phyloP scores from a whole-genome alignment of 495 filamentous ascomycete genomes.

The Sporormia fimetaria region DNA sequence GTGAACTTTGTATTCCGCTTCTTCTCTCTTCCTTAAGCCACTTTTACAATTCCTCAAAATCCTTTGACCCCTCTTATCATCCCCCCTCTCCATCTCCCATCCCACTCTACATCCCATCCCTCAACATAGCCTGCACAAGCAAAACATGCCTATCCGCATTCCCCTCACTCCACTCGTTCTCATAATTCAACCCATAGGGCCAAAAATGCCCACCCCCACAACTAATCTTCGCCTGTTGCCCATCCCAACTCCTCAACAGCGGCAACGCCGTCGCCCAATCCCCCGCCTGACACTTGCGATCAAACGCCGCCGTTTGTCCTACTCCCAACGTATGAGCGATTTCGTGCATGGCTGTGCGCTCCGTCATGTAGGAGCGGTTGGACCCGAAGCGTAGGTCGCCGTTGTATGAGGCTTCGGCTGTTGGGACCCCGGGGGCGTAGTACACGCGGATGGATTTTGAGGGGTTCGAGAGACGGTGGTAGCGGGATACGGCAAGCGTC shows the following conservation, averaged over 20 bases:
- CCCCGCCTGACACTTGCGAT: slow-evolving; percentile 8
- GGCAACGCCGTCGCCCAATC: slow-evolving; percentile 16
- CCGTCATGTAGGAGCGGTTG: slow-evolving; percentile 14
- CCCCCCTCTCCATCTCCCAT: too few species aligned
- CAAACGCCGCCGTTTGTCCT: slow-evolving; percentile 16
- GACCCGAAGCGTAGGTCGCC: slow-evolving; percentile 16
- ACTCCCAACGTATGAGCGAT: slow-evolving; percentile 15
- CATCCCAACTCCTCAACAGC: slow-evolving; percentile 11
- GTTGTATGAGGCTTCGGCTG: slow-evolving; percentile 17
- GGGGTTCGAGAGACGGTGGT: not conserved
- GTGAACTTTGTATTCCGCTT: too few species aligned
- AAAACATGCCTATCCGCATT: slow-evolving; percentile 25
- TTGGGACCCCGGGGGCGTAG: slow-evolving; percentile 16
- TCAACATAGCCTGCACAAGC: slow-evolving; percentile 19
- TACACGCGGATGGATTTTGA: slow-evolving; percentile 12
- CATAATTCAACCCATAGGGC: slow-evolving; percentile 21
- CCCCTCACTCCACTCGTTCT: slow-evolving; percentile 19
- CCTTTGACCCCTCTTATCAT: too few species aligned
- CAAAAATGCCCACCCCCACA: slow-evolving; percentile 18
- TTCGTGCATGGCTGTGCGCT: slow-evolving; percentile 19
- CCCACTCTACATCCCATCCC: slow-evolving; percentile 14
- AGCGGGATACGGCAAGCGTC: slow-evolving; percentile 5
- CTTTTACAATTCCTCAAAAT: too few species aligned
- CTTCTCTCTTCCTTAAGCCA: too few species aligned
- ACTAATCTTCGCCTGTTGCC: slow-evolving; percentile 13